Base-by-base conservation (phyloP, 2,329 filamentous ascomycete species). In the Bipolaris gigantea region DNA sequence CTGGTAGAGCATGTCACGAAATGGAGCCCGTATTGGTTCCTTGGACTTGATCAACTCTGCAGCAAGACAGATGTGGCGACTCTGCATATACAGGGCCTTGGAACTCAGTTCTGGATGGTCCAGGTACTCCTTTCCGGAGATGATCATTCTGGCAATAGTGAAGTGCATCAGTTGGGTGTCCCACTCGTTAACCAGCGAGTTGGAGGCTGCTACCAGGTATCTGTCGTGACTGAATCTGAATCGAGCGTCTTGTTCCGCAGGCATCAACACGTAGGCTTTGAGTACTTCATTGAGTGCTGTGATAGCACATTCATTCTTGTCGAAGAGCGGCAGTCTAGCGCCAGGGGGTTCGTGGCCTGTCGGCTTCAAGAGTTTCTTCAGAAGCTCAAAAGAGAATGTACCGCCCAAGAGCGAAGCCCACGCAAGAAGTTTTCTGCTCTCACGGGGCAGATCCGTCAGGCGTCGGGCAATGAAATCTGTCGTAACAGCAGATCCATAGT, bases 161-260 rank as follows among this genome's bases (percentile, higher is more conserved):
- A 92, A 97, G 73, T 97, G 92, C 92, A 97, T 97, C 56, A 70
- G 55, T 25, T 65, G 56, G 0, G 62, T 71, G 36, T 73, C 63
- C 67, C 67, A 73, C 63, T 89, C 89, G 18, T 83, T 79, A 68
- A 92, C 86, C 47, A 96, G 48, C 3, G 67, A 55, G 6, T 55
- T 62, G 13, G 83, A 80, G 5, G 90, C 86, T 15, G 90, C 90
- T 69, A 89, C 86, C 46, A 92, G 82, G 66, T 95, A 95, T 48
- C 92, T 85, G 72, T 97, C 92, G 72, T 97, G 92, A 32, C 88
- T 86, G 71, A 97, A 97, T 65, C 81, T 81, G 73, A 96, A 97
- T 36, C 86, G 83, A 72, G 96, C 91, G 66, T 97, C 93, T 1
- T 87, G 86, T 58, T 94, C 90, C 18, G 89, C 90, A 0, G 90